Evolutionary conservation across 345 rosid species (phyloP).

Genomic region (Brassica juncea): DNA sequence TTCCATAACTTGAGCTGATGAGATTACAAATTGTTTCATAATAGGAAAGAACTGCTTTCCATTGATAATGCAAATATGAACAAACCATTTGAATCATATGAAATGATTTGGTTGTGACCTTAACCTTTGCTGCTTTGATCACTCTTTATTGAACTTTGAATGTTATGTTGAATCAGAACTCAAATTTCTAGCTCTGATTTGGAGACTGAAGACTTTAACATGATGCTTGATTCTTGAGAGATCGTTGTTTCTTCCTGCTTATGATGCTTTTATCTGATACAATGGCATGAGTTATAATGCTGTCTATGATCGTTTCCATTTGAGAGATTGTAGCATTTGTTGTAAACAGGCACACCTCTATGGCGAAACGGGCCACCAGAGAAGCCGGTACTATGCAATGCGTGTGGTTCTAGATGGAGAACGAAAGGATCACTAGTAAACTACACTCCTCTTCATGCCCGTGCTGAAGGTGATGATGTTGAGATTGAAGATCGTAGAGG

Average conservation of each 20-base stretch:
- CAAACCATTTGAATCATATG: neutral
- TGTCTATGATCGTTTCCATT: no score
- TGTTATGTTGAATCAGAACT: slow-evolving; percentile 13
- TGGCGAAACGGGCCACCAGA: slow-evolving; percentile 70
- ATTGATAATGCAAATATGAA: slow-evolving; percentile 22
- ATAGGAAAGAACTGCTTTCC: neutral
- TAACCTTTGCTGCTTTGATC: slow-evolving; percentile 20
- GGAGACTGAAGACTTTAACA: no score
- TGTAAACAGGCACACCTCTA: slow-evolving; percentile 55
- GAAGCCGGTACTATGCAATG: slow-evolving; percentile 75
- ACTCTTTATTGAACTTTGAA: slow-evolving; percentile 21
- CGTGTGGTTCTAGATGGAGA: slow-evolving; percentile 73
- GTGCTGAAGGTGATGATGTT: slow-evolving; percentile 59
- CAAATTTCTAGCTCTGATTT: neutral
- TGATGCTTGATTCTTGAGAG: slow-evolving; percentile 6
- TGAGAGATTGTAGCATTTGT: neutral
- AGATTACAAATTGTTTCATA: slow-evolving; percentile 2
- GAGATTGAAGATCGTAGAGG: slow-evolving; percentile 60
- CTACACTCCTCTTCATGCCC: slow-evolving; percentile 56
- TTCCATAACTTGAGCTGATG: neutral
- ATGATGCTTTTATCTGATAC: neutral
- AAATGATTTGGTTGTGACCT: neutral
- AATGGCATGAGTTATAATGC: no score
- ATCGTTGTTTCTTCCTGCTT: slow-evolving; percentile 11
- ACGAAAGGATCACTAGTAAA: slow-evolving; percentile 48